Percentiles rank a stretch among this genome's conserved stretches.
These are phyloP conservation scores for Sanghuangporus baumii DNA, from an alignment of 1,284 basidiomycete species.

Conservation along the genomic window DNA sequence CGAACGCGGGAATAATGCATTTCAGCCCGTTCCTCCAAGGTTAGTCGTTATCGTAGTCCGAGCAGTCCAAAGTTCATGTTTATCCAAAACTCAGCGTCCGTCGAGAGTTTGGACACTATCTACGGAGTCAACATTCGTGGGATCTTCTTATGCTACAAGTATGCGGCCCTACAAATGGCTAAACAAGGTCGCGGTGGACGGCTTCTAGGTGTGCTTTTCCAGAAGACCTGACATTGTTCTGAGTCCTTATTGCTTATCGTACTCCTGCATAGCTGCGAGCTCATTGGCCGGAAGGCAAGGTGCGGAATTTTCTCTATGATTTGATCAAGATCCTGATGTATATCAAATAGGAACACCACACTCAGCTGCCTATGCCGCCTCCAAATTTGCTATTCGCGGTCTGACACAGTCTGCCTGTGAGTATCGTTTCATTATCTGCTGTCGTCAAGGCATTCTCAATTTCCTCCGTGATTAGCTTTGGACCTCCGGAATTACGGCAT, in stretches of 20 bases:
- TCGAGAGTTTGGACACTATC: constrained; percentile 15
- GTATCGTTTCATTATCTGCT: not conserved
- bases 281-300: constrained; percentile 13
- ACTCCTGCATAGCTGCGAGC: constrained; percentile 2
- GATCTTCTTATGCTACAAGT: constrained; percentile 19
- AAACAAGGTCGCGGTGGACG: constrained; percentile 18
- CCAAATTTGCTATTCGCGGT: constrained; percentile 13
- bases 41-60: not conserved
- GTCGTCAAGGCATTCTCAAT: not conserved
- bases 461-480: constrained; percentile 4
- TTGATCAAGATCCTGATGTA: not conserved
- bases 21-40: not conserved
- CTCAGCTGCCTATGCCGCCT: constrained; percentile 9
- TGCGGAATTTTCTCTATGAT: not conserved
- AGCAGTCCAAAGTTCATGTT: not conserved
- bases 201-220: constrained; percentile 7
- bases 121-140: constrained; percentile 18
- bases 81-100: not conserved
- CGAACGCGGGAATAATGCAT: constrained; percentile 17
- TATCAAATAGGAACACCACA: not conserved
- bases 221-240: no score
- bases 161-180: constrained; percentile 20
- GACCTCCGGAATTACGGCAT: constrained; percentile 20
- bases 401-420: constrained; percentile 14
- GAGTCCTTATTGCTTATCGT: not conserved